A percentile compares a stretch with the other conserved stretches of the same genome.
These are phyloP conservation scores for Anthostomella pinea DNA, from an alignment of 2,329 filamentous ascomycete genomes.

Conservation along the genomic window DNA sequence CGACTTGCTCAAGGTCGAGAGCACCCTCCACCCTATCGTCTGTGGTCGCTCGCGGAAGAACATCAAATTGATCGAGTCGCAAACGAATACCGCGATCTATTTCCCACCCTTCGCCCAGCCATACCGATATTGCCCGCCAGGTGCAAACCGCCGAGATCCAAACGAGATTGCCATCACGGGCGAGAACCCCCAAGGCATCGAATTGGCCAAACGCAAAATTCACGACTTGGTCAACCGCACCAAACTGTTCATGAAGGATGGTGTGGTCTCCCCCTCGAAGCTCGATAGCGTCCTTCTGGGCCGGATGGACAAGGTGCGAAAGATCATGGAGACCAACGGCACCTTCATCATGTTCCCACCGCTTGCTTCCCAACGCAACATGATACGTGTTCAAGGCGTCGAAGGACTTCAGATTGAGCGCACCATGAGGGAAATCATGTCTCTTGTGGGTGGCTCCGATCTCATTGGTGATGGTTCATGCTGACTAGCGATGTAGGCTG, in stretches of 20 bases:
- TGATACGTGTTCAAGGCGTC: slow-evolving; percentile 86
- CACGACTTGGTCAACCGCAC: slow-evolving; percentile 79
- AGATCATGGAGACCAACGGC: slow-evolving; percentile 95
- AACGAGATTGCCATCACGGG: slow-evolving; percentile 95
- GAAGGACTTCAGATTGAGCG: slow-evolving; percentile 94
- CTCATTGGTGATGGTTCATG: slow-evolving; percentile 1
- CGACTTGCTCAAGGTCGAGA: slow-evolving; percentile 31
- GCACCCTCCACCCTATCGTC: slow-evolving; percentile 78
- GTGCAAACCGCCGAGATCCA: slow-evolving; percentile 76
- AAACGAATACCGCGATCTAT: slow-evolving; percentile 95
- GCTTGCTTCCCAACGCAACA: slow-evolving; percentile 77
- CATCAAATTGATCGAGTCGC: slow-evolving; percentile 95
- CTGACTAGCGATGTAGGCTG: slow-evolving; percentile 57
- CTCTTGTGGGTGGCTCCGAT: slow-evolving; percentile 59
- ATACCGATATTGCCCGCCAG: slow-evolving; percentile 83
- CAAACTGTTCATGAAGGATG: slow-evolving; percentile 87
- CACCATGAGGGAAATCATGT: slow-evolving; percentile 94
- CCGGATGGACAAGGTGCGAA: slow-evolving; percentile 92
- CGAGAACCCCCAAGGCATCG: slow-evolving; percentile 78
- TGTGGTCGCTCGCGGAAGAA: slow-evolving; percentile 94
- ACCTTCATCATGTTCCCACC: slow-evolving; percentile 92
- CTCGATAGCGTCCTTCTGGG: slow-evolving; percentile 91
- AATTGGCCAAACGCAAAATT: slow-evolving; percentile 85
- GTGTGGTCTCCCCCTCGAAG: slow-evolving; percentile 84
- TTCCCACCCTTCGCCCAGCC: slow-evolving; percentile 93